A percentile compares a stretch with the other conserved stretches of the same genome.
phyloP scores from a whole-genome alignment of 164 flowering plant species.

The Warburgia ugandensis region DNA sequence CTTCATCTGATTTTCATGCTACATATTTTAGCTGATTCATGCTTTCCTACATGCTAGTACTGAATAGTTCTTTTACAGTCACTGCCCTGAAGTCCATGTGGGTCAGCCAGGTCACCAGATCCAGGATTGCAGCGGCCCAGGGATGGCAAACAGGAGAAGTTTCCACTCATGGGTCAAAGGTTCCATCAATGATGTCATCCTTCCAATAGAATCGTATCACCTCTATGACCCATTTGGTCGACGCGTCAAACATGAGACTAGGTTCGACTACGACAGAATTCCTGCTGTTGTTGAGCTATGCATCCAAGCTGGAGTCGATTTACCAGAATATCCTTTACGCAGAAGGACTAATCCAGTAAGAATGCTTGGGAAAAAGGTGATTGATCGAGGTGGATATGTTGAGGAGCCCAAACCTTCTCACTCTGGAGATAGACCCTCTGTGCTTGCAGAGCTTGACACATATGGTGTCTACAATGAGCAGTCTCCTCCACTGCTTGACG shows the following conservation, averaged over 20 bases:
- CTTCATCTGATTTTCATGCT: too few species aligned
- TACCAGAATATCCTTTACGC: slow-evolving; percentile 80
- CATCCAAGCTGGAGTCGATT: slow-evolving; percentile 89
- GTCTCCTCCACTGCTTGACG: slow-evolving; percentile 40
- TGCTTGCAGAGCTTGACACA: slow-evolving; percentile 54
- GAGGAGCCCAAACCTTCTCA: slow-evolving; percentile 46
- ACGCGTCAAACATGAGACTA: slow-evolving; percentile 74
- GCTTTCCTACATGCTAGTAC: too few species aligned
- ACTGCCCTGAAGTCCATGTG: slow-evolving; percentile 80
- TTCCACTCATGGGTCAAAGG: slow-evolving; percentile 81
- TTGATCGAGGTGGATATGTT: slow-evolving; percentile 65
- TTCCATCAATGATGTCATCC: slow-evolving; percentile 66
- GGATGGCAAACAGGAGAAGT: slow-evolving; percentile 38
- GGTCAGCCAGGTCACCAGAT: slow-evolving; percentile 61
- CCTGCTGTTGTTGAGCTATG: slow-evolving; percentile 94
- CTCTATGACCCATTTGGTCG: slow-evolving; percentile 87
- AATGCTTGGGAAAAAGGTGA: slow-evolving; percentile 74
- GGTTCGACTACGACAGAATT: slow-evolving; percentile 78
- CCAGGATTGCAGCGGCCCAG: slow-evolving; percentile 57
- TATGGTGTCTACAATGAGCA: slow-evolving; percentile 27
- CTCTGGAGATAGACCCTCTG: slow-evolving; percentile 22
- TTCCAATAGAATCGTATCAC: slow-evolving; percentile 89
- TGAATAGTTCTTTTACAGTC: slow-evolving; percentile 37
- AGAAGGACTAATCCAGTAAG: slow-evolving; percentile 70
- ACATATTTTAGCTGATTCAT: too few species aligned